Evolutionary conservation across 2,329 filamentous ascomycete genomes (phyloP).

Genomic region (Fonsecaea pedrosoi): DNA sequence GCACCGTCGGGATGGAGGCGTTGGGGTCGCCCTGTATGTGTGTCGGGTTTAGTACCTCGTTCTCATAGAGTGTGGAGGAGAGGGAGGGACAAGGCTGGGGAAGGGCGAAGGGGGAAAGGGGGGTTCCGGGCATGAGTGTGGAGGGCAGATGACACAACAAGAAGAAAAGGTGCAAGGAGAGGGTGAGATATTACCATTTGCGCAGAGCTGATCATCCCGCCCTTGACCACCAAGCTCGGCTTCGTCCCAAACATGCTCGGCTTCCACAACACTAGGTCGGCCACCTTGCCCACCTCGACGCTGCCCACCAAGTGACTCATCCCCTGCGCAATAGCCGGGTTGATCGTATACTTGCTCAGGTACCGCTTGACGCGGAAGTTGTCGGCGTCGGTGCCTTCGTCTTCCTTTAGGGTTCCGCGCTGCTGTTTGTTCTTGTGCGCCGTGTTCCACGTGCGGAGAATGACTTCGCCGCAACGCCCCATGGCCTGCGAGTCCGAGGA

Average conservation of each 20-base stretch:
- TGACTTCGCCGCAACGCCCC: constrained; percentile 93
- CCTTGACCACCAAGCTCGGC: constrained; percentile 81
- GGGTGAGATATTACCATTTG: constrained; percentile 71
- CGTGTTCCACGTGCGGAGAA: constrained; percentile 93
- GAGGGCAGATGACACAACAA: neutral
- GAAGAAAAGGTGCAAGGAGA: too few species aligned
- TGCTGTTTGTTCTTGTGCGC: constrained; percentile 96
- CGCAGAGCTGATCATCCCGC: constrained; percentile 80
- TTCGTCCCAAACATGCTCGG: constrained; percentile 87
- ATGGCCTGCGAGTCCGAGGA: constrained; percentile 94
- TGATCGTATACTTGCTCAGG: constrained; percentile 94
- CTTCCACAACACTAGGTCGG: constrained; percentile 87
- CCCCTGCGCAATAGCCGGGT: constrained; percentile 88
- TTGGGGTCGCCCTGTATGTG: constrained; percentile 73
- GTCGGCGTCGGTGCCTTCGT: constrained; percentile 78
- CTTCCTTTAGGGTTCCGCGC: constrained; percentile 76
- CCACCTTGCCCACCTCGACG: constrained; percentile 85
- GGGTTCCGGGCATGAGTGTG: too few species aligned
- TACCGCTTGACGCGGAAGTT: constrained; percentile 94
- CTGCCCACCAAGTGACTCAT: constrained; percentile 87
- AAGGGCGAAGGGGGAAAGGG: neutral
- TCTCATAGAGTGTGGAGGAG: neutral
- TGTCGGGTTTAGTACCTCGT: too few species aligned
- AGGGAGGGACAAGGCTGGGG: constrained; percentile 1
- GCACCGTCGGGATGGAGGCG: constrained; percentile 83